A percentile compares a stretch with the other conserved stretches of the same genome.
Conservation (phyloP, 768 basidiomycete species). For the Glaciozyma antarctica region DNA sequence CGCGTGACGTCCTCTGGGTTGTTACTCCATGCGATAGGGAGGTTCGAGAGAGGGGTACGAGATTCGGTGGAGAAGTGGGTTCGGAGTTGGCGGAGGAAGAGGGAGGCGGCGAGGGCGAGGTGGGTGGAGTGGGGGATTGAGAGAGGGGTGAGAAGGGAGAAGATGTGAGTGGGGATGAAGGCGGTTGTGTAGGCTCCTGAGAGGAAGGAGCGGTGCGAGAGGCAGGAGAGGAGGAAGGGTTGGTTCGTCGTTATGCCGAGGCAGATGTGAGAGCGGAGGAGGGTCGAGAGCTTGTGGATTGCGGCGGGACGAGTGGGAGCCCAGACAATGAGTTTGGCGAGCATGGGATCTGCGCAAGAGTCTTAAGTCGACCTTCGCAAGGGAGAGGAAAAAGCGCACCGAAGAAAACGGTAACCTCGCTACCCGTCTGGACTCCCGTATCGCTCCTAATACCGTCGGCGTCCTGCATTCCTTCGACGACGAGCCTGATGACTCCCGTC, state of each 20-base stretch:
- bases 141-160: background rate
- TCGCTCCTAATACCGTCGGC: background rate
- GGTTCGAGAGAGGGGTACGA: background rate
- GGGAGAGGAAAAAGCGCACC: background rate
- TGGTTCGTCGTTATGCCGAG: conserved; percentile 1
- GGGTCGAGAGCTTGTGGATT: background rate
- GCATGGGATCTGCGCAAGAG: background rate
- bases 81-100: background rate
- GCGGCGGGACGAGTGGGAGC: background rate
- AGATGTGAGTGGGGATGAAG: background rate
- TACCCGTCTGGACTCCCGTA: background rate
- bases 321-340: background rate
- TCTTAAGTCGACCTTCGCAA: background rate
- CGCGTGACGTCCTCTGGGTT: background rate
- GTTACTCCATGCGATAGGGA: background rate
- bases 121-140: background rate
- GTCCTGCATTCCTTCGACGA: background rate
- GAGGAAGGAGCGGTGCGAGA: background rate
- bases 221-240: background rate
- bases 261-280: conserved; percentile 1
- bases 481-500: background rate
- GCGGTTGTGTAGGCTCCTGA: background rate
- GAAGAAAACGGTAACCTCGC: background rate
- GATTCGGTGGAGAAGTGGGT: background rate
- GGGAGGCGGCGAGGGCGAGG: background rate